Evolutionary conservation across 2,329 filamentous ascomycete genomes (phyloP).

Genomic region (Penicillium sp.): DNA sequence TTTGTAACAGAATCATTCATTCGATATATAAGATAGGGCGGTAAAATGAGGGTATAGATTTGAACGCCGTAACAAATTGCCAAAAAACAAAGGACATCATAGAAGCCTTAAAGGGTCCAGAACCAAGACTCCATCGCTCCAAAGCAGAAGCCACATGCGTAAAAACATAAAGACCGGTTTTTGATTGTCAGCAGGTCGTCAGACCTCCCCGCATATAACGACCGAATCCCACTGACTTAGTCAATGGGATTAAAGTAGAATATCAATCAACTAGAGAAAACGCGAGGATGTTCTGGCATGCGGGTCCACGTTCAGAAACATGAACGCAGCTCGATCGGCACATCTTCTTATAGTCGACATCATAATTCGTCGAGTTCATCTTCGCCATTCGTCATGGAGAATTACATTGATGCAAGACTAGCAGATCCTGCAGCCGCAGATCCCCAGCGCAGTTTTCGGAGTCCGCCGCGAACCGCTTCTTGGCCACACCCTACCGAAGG

Average conservation of each 20-base stretch:
- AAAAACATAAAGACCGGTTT: slow-evolving; percentile 7
- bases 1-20: neutral
- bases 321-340: neutral
- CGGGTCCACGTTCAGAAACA: neutral
- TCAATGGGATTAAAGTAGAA: neutral
- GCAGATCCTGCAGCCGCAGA: slow-evolving; percentile 31
- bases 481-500: slow-evolving; percentile 37
- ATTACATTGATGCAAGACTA: slow-evolving; percentile 27
- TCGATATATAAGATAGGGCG: neutral
- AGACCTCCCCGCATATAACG: neutral
- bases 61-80: neutral
- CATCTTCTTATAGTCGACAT: neutral
- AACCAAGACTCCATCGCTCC: slow-evolving; percentile 7
- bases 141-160: neutral
- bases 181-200: slow-evolving; percentile 4
- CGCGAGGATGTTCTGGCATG: neutral
- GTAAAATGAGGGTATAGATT: slow-evolving; percentile 12
- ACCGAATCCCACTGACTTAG: neutral
- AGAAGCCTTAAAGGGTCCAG: neutral
- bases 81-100: neutral
- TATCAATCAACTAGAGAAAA: neutral
- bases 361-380: slow-evolving; percentile 8
- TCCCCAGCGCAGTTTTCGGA: slow-evolving; percentile 39
- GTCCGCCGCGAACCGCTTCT: slow-evolving; percentile 39
- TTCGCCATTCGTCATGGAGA: neutral